phyloP scores from a whole-genome alignment of 192 early-diverging fungal species.

The Diversispora epigaea region DNA sequence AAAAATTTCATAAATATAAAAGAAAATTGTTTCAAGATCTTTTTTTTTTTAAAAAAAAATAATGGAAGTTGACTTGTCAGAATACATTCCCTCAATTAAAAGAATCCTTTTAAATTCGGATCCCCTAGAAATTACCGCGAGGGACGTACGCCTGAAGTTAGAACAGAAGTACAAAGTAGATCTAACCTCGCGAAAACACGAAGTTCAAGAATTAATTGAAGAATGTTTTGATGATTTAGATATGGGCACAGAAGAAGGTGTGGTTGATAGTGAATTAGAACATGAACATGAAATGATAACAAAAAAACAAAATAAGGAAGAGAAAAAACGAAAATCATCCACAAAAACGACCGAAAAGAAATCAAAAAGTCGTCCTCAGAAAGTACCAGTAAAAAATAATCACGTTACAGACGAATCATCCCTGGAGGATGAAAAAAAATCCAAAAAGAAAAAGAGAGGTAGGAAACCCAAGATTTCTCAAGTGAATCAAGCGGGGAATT shows the following conservation, averaged over 20 bases:
- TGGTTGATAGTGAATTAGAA: not conserved
- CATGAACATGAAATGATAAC: not conserved
- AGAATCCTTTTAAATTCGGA: not conserved
- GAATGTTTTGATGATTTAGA: conserved; percentile 24
- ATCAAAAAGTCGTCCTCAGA: conserved; percentile 16
- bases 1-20: too few species aligned
- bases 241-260: not conserved
- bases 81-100: conserved; percentile 9
- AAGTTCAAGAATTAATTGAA: conserved; percentile 22
- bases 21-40: too few species aligned
- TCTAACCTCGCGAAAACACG: not conserved
- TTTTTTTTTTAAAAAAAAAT: not conserved
- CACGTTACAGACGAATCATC: conserved; percentile 5
- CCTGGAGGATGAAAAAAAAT: conserved; percentile 10
- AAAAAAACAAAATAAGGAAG: conserved; percentile 10
- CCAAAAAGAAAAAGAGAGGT: conserved; percentile 20
- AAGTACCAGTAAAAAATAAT: not conserved
- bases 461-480: conserved; percentile 18
- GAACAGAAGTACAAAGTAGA: conserved; percentile 11
- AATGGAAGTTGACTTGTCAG: not conserved
- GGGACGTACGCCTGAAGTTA: conserved; percentile 5
- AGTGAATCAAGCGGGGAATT: not conserved
- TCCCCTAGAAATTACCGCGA: not conserved
- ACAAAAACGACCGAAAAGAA: not conserved
- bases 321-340: not conserved